phyloP scores from a whole-genome alignment of 768 basidiomycete genomes.

The Cystobasidiopsis lactophilus region DNA sequence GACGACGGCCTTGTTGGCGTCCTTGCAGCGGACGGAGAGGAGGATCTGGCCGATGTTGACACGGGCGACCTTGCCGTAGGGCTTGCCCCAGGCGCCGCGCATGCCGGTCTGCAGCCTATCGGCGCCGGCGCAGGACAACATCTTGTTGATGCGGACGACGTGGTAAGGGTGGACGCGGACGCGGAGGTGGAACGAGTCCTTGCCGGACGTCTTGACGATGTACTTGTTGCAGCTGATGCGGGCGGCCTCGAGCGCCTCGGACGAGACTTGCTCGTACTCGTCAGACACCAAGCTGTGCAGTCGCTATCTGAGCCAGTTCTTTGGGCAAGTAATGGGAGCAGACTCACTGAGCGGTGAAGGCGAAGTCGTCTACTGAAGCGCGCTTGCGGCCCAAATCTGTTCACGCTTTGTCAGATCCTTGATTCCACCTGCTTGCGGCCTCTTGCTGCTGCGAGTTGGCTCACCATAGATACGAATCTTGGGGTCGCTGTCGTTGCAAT shows the following conservation, averaged over 20 bases:
- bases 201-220: slow-evolving; percentile 89
- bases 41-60: slow-evolving; percentile 96
- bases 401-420: no score
- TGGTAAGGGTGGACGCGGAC: slow-evolving; percentile 97
- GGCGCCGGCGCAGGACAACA: slow-evolving; percentile 96
- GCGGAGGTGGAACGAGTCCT: slow-evolving; percentile 95
- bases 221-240: slow-evolving; percentile 99
- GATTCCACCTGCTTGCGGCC: no score
- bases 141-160: slow-evolving; percentile 99
- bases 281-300: slow-evolving; percentile 75
- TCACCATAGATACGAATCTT: slow-evolving; percentile 99
- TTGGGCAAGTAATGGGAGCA: background rate
- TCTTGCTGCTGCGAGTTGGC: no score
- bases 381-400: slow-evolving; percentile 85
- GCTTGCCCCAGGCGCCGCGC: slow-evolving; percentile 99
- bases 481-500: slow-evolving; percentile 25
- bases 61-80: slow-evolving; percentile 84
- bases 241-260: slow-evolving; percentile 88
- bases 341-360: slow-evolving; percentile 40
- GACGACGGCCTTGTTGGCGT: slow-evolving; percentile 61
- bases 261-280: slow-evolving; percentile 90
- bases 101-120: slow-evolving; percentile 92
- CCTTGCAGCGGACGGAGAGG: slow-evolving; percentile 74
- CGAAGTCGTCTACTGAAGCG: slow-evolving; percentile 92
- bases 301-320: background rate